Percentiles rank a stretch among this genome's conserved stretches.
Conservation (phyloP, 1,284 basidiomycete species). For the Phlebopus sp. region DNA sequence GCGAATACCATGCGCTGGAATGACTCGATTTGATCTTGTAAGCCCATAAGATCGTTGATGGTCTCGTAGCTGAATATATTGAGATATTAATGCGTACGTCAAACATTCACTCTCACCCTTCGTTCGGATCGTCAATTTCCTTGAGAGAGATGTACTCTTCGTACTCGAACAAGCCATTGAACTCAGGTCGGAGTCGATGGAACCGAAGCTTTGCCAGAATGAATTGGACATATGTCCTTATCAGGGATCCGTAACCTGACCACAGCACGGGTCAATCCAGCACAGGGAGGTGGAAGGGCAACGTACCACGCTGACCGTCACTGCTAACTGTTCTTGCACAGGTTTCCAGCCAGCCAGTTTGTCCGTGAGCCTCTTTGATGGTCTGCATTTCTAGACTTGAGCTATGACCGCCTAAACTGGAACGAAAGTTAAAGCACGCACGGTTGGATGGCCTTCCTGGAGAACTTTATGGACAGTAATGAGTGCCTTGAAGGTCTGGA, state of each 20-base stretch:
- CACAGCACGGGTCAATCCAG: slow-evolving; percentile 7
- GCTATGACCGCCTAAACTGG: slow-evolving; percentile 3
- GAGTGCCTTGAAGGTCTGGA: slow-evolving; percentile 94
- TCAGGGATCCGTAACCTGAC: slow-evolving; percentile 85
- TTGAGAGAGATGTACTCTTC: slow-evolving; percentile 96
- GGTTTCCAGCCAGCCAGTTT: slow-evolving; percentile 95
- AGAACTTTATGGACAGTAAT: slow-evolving; percentile 95
- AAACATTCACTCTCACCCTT: slow-evolving; percentile 66
- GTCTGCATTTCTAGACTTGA: slow-evolving; percentile 51
- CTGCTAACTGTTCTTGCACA: slow-evolving; percentile 84
- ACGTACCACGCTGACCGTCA: slow-evolving; percentile 75
- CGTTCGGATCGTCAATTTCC: slow-evolving; percentile 96
- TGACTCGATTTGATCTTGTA: slow-evolving; percentile 96
- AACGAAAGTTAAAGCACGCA: slow-evolving; percentile 42
- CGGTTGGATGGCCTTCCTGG: slow-evolving; percentile 92
- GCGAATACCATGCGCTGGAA: slow-evolving; percentile 96
- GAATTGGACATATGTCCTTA: slow-evolving; percentile 92
- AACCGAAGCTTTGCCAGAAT: slow-evolving; percentile 93
- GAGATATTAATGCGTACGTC: slow-evolving; percentile 11
- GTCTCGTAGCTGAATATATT: slow-evolving; percentile 78
- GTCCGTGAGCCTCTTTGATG: slow-evolving; percentile 93
- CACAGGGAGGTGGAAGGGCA: background rate
- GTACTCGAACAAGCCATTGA: slow-evolving; percentile 96
- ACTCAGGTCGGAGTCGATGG: slow-evolving; percentile 90
- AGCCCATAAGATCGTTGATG: slow-evolving; percentile 90